Evolutionary conservation across 257 asterid genomes (phyloP), one percentile per base, ranked within the genome.

Genomic region (Solanum chilense): DNA sequence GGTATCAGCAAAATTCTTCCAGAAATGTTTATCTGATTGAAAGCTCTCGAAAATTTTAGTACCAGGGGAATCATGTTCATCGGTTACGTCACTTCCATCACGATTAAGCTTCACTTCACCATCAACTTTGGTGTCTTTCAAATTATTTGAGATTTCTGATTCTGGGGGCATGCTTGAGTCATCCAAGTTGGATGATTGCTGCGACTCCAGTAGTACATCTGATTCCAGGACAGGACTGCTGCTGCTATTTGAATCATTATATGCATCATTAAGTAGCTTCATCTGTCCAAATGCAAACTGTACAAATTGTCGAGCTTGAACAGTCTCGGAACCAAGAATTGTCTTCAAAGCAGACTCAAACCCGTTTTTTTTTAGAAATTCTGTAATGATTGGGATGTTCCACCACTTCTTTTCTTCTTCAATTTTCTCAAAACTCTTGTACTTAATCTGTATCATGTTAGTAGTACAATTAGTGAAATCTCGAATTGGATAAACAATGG

Each of bases 341-440:
- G 91, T 92, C 92, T 93, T 95, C 86, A 97, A 89, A 29, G 98
- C 95, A 87, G 96, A 94, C 87, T 95, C 99, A 71, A 97, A 86
- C 44, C 98, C 96, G 52, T 92, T 89, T 84, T 94, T 97, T 92
- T 93, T 91, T 62, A 97, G 93, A 92, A 97, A 95, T 37, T 97
- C 98, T 23, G 95, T 91, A 75, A 96, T 89, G 47, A 97, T 86
- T 47, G 99, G 99, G 86, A 97, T 95, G 89, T 93, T 94, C 99
- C 99, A 97, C 99, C 98, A 92, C 85, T 93, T 91, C 91, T 94
- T 97, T 92, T 96, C 99, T 66, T 94, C 98, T 9, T 94, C 98
- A 27, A 97, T 90, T 93, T 95, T 92, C 58, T 93, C 92, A 77
- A 97, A 97, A 89, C 97, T 97, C 93, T 94, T 96, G 92, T 93